Base-by-base conservation (phyloP, 805 yeast species). In the Yarrowia osloensis region DNA sequence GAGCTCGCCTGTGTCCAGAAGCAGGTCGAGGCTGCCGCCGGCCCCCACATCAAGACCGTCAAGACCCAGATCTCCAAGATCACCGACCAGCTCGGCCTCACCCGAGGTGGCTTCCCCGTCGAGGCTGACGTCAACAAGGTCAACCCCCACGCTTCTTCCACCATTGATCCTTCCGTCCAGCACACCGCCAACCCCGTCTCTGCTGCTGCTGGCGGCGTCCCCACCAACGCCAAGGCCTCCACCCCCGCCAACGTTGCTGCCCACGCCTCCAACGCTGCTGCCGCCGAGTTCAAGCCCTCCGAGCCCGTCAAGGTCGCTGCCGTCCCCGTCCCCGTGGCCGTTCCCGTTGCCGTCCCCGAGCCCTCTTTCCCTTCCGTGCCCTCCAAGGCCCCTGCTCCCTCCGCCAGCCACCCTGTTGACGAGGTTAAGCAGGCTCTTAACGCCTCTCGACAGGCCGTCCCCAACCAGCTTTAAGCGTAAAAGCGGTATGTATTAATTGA, bases 31-130 rank as follows among this genome's bases (percentile, higher is more conserved):
- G 73, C 67, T 44, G 72, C 71, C 69, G 77, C 77, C 46, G 79
- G 79, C 28, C 78, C 78, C 47, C 80, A 77, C 70, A 68, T 77
- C 65, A 76, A 75, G 52, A 70, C 68, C 33, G 76, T 73, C 59
- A 70, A 70, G 73, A 70, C 70, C 69, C 71, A 72, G 50, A 39
- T 72, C n/a, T 33, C 33, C 55, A 65, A 49, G 54, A 50, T 70
- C 46, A 69, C 73, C 29, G 61, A 68, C 37, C 42, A 71, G 21
- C 46, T 75, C 44, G 79, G 79, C 55, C 65, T 50, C 15, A 31
- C 44, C 61, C 77, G 79, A 24, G 79, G 79, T 22, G 78, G 79
- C 24, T 73, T 74, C 74, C 78, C 78, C 55, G 72, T 69, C 22
- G 71, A 68, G 46, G 63, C 69, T 19, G 50, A 69, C 26, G 54